phyloP scores from a whole-genome alignment of 345 rosid species.

The Syzygium jambos region DNA sequence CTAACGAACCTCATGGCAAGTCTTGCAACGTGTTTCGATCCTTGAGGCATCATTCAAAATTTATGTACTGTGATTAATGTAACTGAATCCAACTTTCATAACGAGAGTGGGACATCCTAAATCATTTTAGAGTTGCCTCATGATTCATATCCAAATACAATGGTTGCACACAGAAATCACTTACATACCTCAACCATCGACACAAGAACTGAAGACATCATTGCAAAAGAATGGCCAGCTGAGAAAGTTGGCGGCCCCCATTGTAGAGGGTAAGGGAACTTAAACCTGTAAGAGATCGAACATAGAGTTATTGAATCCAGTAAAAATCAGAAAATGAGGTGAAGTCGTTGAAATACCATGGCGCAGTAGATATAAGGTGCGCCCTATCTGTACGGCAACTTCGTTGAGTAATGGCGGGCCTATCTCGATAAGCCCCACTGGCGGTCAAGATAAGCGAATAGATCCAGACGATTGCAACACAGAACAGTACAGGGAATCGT shows the following conservation, averaged over 20 bases:
- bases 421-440: conserved; percentile 77
- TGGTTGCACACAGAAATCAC: background rate
- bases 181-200: conserved; percentile 78
- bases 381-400: conserved; percentile 85
- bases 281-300: conserved; percentile 49
- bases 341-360: conserved; percentile 48
- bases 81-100: background rate
- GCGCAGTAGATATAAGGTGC: conserved; percentile 77
- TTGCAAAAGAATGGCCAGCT: conserved; percentile 89
- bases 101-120: background rate
- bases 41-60: background rate
- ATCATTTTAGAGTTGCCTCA: background rate
- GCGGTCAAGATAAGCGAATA: conserved; percentile 82
- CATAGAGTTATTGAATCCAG: background rate
- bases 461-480: conserved; percentile 68
- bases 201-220: conserved; percentile 93
- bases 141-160: background rate
- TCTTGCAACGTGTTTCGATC: background rate
- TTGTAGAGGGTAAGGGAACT: conserved; percentile 92
- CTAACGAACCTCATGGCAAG: background rate
- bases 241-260: conserved; percentile 99
- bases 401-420: conserved; percentile 40
- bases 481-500: conserved; percentile 68
- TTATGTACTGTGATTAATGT: background rate
- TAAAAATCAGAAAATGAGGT: background rate